A percentile compares a stretch with the other conserved stretches of the same genome.
Evolutionary conservation across 2,329 filamentous ascomycete species (phyloP).

Genomic region (Ophioceras dolichostomum): DNA sequence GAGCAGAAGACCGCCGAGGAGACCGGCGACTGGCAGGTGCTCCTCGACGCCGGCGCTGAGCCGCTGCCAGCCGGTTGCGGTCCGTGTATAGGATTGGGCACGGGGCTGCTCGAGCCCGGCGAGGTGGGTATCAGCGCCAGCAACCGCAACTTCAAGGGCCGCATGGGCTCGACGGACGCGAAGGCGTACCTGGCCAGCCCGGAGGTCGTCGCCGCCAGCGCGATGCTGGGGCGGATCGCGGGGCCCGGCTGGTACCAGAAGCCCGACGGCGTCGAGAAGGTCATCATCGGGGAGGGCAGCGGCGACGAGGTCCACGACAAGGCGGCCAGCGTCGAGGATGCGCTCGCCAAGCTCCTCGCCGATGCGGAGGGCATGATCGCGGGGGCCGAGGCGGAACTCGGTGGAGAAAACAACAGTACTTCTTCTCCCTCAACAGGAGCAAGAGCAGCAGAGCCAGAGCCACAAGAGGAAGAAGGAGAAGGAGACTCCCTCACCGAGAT

Average conservation of each 20-base stretch:
- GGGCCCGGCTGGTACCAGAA: slow-evolving; percentile 67
- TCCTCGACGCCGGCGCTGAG: slow-evolving; percentile 69
- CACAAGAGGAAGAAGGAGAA: slow-evolving; percentile 11
- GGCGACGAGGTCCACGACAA: slow-evolving; percentile 8
- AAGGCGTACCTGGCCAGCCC: slow-evolving; percentile 81
- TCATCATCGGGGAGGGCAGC: slow-evolving; percentile 17
- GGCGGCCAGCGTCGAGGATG: slow-evolving; percentile 41
- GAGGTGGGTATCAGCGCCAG: slow-evolving; percentile 74
- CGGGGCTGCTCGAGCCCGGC: slow-evolving; percentile 63
- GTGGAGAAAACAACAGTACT: slow-evolving; percentile 10
- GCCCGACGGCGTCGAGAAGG: slow-evolving; percentile 23
- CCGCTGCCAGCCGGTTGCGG: slow-evolving; percentile 63
- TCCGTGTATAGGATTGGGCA: slow-evolving; percentile 69
- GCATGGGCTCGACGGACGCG: slow-evolving; percentile 72
- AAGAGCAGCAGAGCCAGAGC: slow-evolving; percentile 3
- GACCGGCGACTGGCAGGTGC: slow-evolving; percentile 71
- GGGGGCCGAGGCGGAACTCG: slow-evolving; percentile 34
- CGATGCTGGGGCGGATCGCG: slow-evolving; percentile 57
- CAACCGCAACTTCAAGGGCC: slow-evolving; percentile 85
- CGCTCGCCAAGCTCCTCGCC: slow-evolving; percentile 57
- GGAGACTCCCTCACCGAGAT: slow-evolving; percentile 53
- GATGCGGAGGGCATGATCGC: slow-evolving; percentile 54
- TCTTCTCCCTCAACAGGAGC: background rate
- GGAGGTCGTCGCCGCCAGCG: slow-evolving; percentile 85
- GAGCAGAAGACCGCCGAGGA: slow-evolving; percentile 73